Percentiles rank a stretch among this genome's conserved stretches.
These are phyloP conservation scores for Chaetomium olivaceum DNA, from an alignment of 2,329 filamentous ascomycete species.

Conservation along the genomic window DNA sequence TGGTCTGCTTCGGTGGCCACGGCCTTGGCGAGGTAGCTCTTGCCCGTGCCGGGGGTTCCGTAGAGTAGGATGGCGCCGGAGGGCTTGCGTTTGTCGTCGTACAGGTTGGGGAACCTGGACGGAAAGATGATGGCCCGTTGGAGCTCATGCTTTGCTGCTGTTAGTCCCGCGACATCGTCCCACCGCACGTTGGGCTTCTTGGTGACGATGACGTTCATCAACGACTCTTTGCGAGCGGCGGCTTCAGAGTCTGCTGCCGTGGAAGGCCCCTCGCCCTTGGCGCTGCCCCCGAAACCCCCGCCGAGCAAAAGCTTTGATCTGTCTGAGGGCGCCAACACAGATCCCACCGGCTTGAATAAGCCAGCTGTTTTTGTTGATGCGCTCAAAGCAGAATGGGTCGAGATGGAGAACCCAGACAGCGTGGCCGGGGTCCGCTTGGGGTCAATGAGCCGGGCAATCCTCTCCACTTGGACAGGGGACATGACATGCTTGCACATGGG, in stretches of 20 bases:
- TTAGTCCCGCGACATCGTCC: constrained; percentile 29
- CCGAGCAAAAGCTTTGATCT: background rate
- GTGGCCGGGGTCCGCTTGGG: constrained; percentile 5
- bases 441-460: constrained; percentile 15
- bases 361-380: background rate
- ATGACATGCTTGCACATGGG: constrained; percentile 13
- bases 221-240: constrained; percentile 6
- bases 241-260: background rate
- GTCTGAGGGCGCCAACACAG: background rate
- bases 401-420: constrained; percentile 3
- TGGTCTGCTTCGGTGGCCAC: constrained; percentile 21
- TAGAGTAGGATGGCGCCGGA: constrained; percentile 48
- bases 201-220: constrained; percentile 25
- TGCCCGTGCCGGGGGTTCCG: constrained; percentile 58
- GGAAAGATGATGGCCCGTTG: constrained; percentile 30
- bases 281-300: too few species aligned
- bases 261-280: background rate
- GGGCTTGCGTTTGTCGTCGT: constrained; percentile 23
- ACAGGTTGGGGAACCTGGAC: constrained; percentile 30
- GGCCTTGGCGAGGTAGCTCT: constrained; percentile 56
- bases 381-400: background rate
- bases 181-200: constrained; percentile 29
- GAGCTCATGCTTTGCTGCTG: constrained; percentile 28
- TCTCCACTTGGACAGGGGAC: constrained; percentile 14
- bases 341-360: background rate